Base-by-base conservation (phyloP, 2,329 filamentous ascomycete species). In the Dendryphion nanum region DNA sequence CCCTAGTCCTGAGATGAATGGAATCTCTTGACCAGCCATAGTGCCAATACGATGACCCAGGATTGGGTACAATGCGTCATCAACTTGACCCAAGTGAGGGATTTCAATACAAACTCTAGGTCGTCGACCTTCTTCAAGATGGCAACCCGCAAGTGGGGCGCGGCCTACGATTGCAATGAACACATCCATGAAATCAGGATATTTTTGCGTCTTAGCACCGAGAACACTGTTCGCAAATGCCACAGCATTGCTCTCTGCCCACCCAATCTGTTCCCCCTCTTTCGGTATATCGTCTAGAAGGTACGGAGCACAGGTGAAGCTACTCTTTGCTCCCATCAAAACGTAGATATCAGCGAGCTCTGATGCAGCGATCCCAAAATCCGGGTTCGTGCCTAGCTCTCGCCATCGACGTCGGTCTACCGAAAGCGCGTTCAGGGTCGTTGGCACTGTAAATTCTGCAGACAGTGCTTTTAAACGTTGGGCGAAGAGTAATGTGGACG, bases 221-320 rank as follows among this genome's bases (percentile, higher is more conserved):
- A 74, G 57, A 0, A 73, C 66, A 37, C 69, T 73, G 29, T 74
- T 74, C 1, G 70, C 68, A 39, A 61, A 73, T 0, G 72, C 64
- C 0, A 73, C 71, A 0, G 69, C 71, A 41, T 73, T 73, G 0
- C 69, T 73, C 43, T 73, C 70, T 1, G 64, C 67, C 67, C 70
- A 73, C 0, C 56, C 67, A 3, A 73, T 55, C 18, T 73, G 55
- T 10, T 73, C 66, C 4, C 68, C 70, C 2, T 26, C 15, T 5
- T 50, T 46, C 1, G 67, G 67, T 13, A 52, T 54, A 18, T 37
- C 59, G 1, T 67, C 59, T 0, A 73, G 61, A 3, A 61, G 51
- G 37, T 74, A 74, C 0, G 71, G 71, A 0, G 70, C 68, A 34
- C 70, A 73, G 3, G 70, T 74, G 35, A 70, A 73, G 2, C 59